Evolutionary conservation across 305 asterid genomes (phyloP).

Genomic region (Rubia tinctorum): DNA sequence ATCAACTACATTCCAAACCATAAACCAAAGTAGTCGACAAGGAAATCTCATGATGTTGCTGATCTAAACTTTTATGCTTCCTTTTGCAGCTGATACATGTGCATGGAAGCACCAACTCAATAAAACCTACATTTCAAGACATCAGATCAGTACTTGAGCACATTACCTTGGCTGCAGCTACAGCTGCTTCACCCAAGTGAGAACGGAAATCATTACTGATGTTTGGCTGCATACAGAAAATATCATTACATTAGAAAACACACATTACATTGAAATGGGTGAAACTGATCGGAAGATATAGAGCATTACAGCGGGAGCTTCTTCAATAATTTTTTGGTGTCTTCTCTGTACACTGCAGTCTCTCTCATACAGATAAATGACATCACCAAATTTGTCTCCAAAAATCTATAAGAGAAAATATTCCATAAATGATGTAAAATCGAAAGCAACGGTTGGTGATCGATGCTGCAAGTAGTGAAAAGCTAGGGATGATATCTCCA

Average conservation of each 20-base stretch:
- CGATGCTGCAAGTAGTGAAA: not conserved
- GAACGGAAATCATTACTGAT: conserved; percentile 58
- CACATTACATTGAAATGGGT: conserved; percentile 14
- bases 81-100: not conserved
- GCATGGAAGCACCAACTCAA: conserved; percentile 1
- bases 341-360: conserved; percentile 99
- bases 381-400: conserved; percentile 86
- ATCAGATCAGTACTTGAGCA: conserved; percentile 12
- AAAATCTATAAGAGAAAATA: conserved; percentile 53
- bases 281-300: conserved; percentile 18
- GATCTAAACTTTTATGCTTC: not conserved
- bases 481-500: not conserved
- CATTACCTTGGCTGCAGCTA: conserved; percentile 96
- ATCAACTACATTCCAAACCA: not conserved
- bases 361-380: conserved; percentile 91
- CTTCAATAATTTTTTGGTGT: conserved; percentile 98
- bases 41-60: not conserved
- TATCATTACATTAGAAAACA: conserved; percentile 23
- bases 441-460: not conserved
- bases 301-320: conserved; percentile 95
- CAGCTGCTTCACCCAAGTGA: conserved; percentile 95
- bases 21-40: not conserved
- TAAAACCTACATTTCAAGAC: conserved; percentile 12
- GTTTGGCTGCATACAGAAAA: conserved; percentile 67
- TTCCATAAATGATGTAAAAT: conserved; percentile 11